Base-by-base conservation (phyloP, 192 early-diverging fungal species). In the Rhizoclosmatium globosum region DNA sequence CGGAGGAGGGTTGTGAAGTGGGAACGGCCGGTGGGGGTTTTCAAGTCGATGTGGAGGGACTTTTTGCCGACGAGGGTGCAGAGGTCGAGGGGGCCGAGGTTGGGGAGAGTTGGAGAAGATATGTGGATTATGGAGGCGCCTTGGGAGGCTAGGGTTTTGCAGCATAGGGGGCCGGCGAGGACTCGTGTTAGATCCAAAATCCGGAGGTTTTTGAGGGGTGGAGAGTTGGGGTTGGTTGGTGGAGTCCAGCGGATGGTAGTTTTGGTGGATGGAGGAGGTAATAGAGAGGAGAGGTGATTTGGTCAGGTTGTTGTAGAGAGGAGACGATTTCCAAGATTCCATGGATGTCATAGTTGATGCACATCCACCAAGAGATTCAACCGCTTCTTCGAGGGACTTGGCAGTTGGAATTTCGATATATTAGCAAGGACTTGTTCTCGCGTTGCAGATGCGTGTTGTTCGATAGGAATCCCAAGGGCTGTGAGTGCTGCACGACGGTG, bases 101-200 rank as follows among this genome's bases (percentile, higher is more conserved):
- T 39, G 4, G 72, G 74, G 23, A 83, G 75, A 66, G 62, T 38
- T 3, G 17, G 19, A 7, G 73, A 77, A 47, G 79, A 79, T 3
- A 83, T 66, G 57, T 77, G 80, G 41, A 83, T 58, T 15, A 83
- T 79, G 3, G 67, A 45, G 4, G 82, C 82, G 46, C 82, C 82
- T 47, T 78, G 65, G 53, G 73, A 64, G 39, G 79, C 79, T 17
- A 83, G 70, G 23, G 50, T 69, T 3, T 74, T 38, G 60, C 65
- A 43, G 80, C 80, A 80, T 19, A 64, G 47, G 21, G 83, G 83
- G 39, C 83, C 83, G 2, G 82, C 82, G 7, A 84, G n/a, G n/a
- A n/a, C n/a, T n/a, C n/a, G n/a, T n/a, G n/a, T n/a, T n/a, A n/a
- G n/a, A n/a, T n/a, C n/a, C n/a, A n/a, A n/a, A n/a, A n/a, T n/a